These are phyloP conservation scores for Phytophthora fragariaefolia DNA, from an alignment of 352 stramenopile species.

Conservation along the genomic window DNA sequence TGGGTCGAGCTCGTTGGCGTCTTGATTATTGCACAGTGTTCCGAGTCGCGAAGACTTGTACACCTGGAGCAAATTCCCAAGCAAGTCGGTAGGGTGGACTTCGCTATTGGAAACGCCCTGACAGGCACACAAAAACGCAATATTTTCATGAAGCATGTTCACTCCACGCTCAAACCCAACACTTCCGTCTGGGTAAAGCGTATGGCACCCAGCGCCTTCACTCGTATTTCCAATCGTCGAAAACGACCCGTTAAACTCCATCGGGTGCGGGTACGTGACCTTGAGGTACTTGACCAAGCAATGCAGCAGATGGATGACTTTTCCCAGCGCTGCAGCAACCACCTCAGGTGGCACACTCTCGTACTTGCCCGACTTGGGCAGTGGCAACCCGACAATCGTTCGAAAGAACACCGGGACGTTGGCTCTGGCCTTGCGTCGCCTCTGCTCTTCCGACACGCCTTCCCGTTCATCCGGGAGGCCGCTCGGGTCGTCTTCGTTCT, in stretches of 20 bases:
- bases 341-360: slow-evolving; percentile 80
- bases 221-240: slow-evolving; percentile 85
- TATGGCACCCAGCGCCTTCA: slow-evolving; percentile 82
- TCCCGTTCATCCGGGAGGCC: slow-evolving; percentile 32
- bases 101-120: slow-evolving; percentile 51
- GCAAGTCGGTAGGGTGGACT: slow-evolving; percentile 60
- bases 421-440: slow-evolving; percentile 19
- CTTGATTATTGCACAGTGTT: slow-evolving; percentile 48
- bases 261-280: slow-evolving; percentile 79
- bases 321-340: slow-evolving; percentile 69
- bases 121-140: slow-evolving; percentile 58
- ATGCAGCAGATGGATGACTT: slow-evolving; percentile 78
- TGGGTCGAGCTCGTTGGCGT: slow-evolving; percentile 9
- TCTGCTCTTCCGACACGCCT: slow-evolving; percentile 21
- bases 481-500: slow-evolving; percentile 34
- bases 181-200: slow-evolving; percentile 83
- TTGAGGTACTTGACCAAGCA: slow-evolving; percentile 76
- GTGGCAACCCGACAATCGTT: slow-evolving; percentile 68
- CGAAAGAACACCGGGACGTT: slow-evolving; percentile 53
- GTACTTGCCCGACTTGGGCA: slow-evolving; percentile 77
- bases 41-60: slow-evolving; percentile 52
- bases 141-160: slow-evolving; percentile 81
- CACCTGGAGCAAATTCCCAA: slow-evolving; percentile 73
- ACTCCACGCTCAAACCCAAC: slow-evolving; percentile 78
- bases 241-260: slow-evolving; percentile 88